phyloP scores from a whole-genome alignment of 352 stramenopile species.

The Phytophthora pluvialis region DNA sequence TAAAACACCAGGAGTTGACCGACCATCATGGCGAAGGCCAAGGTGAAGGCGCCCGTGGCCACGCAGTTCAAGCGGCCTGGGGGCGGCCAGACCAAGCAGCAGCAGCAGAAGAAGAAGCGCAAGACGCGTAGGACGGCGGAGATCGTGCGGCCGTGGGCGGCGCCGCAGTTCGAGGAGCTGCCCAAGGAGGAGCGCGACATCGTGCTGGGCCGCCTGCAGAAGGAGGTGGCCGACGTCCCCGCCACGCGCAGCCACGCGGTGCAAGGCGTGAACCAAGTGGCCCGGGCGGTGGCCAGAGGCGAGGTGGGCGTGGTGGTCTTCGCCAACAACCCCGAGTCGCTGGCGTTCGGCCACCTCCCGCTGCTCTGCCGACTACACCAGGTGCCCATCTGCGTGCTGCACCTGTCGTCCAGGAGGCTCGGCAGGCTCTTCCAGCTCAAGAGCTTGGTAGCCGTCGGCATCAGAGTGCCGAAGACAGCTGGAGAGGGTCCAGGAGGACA shows the following conservation, averaged over 20 bases:
- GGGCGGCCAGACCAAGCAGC: conserved; percentile 8
- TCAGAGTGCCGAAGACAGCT: conserved; percentile 36
- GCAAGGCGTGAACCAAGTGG: conserved; percentile 67
- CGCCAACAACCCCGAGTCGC: conserved; percentile 64
- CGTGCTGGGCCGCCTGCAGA: conserved; percentile 73
- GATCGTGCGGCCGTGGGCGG: conserved; percentile 49
- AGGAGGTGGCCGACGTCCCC: conserved; percentile 51
- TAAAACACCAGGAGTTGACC: no score
- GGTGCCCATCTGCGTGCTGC: conserved; percentile 75
- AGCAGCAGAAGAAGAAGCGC: conserved; percentile 32
- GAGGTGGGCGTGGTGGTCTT: conserved; percentile 72
- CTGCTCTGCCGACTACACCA: conserved; percentile 70
- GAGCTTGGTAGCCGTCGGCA: conserved; percentile 59
- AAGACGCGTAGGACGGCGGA: conserved; percentile 21
- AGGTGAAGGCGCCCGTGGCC: conserved; percentile 29
- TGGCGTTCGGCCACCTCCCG: conserved; percentile 67
- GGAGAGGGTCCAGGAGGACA: no score
- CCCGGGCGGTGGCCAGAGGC: conserved; percentile 41
- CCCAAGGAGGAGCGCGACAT: conserved; percentile 80
- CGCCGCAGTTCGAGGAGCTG: conserved; percentile 66
- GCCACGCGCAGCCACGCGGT: conserved; percentile 41
- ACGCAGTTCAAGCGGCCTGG: conserved; percentile 35
- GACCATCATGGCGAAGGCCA: conserved; percentile 22
- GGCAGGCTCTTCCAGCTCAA: conserved; percentile 63
- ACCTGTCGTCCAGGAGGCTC: conserved; percentile 72